Conservation (phyloP, 148 eudicot genomes). For the Gaultheria prostrata region DNA sequence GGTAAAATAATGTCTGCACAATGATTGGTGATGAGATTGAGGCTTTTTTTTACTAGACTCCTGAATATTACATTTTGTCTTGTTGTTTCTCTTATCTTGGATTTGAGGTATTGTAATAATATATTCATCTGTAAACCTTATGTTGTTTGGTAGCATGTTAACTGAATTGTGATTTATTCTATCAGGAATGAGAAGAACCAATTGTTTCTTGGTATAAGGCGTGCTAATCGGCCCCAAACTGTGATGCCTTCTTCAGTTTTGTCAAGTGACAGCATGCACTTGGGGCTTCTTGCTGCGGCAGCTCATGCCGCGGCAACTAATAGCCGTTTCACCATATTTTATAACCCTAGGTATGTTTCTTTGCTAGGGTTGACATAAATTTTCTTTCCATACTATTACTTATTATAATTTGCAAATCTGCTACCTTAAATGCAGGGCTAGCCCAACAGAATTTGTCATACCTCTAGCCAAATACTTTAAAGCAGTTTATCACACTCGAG, state of each 20-base stretch:
- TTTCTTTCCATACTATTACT: background rate
- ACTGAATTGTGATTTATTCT: slow-evolving; percentile 8
- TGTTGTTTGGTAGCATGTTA: background rate
- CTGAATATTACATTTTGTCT: background rate
- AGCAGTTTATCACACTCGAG: slow-evolving; percentile 87
- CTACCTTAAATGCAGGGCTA: slow-evolving; percentile 48
- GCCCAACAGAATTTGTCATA: slow-evolving; percentile 92
- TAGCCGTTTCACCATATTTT: slow-evolving; percentile 85
- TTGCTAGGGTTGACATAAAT: background rate
- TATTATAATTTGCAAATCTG: background rate
- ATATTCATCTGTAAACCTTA: background rate
- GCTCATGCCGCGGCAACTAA: slow-evolving; percentile 94
- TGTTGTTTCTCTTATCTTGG: background rate
- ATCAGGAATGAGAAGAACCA: slow-evolving; percentile 88
- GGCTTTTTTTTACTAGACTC: background rate
- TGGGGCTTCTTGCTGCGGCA: slow-evolving; percentile 92
- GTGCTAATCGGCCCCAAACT: slow-evolving; percentile 82
- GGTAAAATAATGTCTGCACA: background rate
- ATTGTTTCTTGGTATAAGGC: slow-evolving; percentile 85
- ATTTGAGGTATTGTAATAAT: background rate
- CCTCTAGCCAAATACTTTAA: slow-evolving; percentile 80
- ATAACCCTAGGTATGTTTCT: slow-evolving; percentile 64
- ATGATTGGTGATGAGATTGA: background rate
- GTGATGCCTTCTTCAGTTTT: slow-evolving; percentile 96
- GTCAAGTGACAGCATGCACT: slow-evolving; percentile 97